Evolutionary conservation across 2,329 filamentous ascomycete genomes (phyloP).

Genomic region (Xylariaceae sp.): DNA sequence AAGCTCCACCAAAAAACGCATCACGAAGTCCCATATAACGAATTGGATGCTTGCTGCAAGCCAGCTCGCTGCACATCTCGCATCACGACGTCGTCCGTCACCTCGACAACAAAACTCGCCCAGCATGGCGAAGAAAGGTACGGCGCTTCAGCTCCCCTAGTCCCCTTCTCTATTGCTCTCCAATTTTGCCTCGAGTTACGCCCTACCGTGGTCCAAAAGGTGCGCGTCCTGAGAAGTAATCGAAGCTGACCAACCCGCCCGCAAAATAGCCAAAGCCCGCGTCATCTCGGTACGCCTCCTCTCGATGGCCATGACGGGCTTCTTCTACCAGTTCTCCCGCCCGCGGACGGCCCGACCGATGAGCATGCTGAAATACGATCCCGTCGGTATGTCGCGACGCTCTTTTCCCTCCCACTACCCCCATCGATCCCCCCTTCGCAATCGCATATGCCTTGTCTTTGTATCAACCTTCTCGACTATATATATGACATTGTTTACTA

Average conservation of each 20-base stretch:
- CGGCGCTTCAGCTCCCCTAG: neutral
- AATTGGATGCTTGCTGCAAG: slow-evolving; percentile 11
- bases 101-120: slow-evolving; percentile 19
- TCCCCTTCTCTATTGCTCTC: neutral
- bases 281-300: slow-evolving; percentile 91
- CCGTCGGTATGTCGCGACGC: slow-evolving; percentile 82
- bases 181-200: too few species aligned
- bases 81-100: slow-evolving; percentile 8
- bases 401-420: neutral
- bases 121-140: slow-evolving; percentile 53
- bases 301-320: slow-evolving; percentile 98
- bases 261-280: slow-evolving; percentile 79
- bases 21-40: slow-evolving; percentile 10
- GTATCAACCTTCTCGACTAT: too few species aligned
- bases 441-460: too few species aligned
- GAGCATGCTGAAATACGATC: slow-evolving; percentile 99
- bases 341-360: slow-evolving; percentile 82
- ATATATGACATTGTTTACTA: too few species aligned
- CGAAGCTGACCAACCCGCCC: slow-evolving; percentile 12
- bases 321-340: slow-evolving; percentile 89
- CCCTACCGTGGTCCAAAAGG: too few species aligned
- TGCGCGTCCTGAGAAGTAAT: neutral
- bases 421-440: too few species aligned
- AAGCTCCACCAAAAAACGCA: slow-evolving; percentile 36
- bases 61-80: neutral